A percentile compares a stretch with the other conserved stretches of the same genome.
These are phyloP conservation scores for Pseudozyma flocculosa DNA, from an alignment of 1,284 basidiomycete species.

Conservation along the genomic window DNA sequence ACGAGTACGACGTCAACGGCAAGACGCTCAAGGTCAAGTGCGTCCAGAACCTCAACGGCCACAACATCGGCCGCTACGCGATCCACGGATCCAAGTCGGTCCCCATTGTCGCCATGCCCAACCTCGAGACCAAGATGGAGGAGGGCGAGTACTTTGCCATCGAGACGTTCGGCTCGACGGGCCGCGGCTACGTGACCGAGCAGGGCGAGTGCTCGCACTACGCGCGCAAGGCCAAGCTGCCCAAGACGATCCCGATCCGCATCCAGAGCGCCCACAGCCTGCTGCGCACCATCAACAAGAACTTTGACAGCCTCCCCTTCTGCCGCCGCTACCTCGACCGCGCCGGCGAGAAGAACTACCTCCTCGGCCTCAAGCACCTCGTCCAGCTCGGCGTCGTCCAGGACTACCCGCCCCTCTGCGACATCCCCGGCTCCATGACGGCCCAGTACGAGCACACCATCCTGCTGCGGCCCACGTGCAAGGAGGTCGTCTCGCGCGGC, in stretches of 20 bases:
- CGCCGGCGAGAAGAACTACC: slow-evolving; percentile 88
- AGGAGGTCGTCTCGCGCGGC: slow-evolving; percentile 87
- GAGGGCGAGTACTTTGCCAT: slow-evolving; percentile 99
- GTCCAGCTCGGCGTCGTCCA: slow-evolving; percentile 85
- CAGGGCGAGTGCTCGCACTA: slow-evolving; percentile 90
- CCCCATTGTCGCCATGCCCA: slow-evolving; percentile 75
- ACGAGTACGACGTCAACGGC: slow-evolving; percentile 88
- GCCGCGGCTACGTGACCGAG: slow-evolving; percentile 88
- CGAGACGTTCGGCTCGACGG: slow-evolving; percentile 97
- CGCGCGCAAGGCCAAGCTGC: slow-evolving; percentile 66
- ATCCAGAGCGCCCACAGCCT: slow-evolving; percentile 77
- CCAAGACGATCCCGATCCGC: slow-evolving; percentile 65
- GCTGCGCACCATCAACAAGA: slow-evolving; percentile 83
- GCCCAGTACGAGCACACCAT: slow-evolving; percentile 58
- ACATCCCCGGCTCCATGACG: slow-evolving; percentile 60
- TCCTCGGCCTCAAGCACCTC: slow-evolving; percentile 82
- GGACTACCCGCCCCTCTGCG: slow-evolving; percentile 91
- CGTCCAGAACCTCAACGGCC: slow-evolving; percentile 56
- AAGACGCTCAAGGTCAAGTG: slow-evolving; percentile 69
- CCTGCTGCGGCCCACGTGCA: slow-evolving; percentile 52
- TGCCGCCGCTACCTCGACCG: slow-evolving; percentile 84
- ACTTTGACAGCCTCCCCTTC: slow-evolving; percentile 94
- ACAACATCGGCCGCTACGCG: slow-evolving; percentile 54
- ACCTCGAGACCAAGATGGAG: slow-evolving; percentile 92
- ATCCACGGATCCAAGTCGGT: slow-evolving; percentile 72